These are phyloP conservation scores for Leishmania gerbilli DNA, from an alignment of 208 protist genomes.

Conservation along the genomic window DNA sequence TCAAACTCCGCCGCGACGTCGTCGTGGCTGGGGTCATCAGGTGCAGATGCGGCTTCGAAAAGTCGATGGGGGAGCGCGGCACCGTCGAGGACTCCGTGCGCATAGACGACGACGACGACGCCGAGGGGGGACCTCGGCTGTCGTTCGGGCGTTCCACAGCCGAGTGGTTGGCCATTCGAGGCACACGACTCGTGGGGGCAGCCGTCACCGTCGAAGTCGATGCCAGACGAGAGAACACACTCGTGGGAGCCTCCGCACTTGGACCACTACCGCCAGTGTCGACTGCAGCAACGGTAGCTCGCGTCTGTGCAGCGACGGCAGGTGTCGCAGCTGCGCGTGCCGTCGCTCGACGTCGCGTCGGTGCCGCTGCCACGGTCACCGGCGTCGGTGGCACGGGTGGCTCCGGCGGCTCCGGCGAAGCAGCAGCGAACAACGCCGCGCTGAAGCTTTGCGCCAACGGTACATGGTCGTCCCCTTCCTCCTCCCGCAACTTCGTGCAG, in stretches of 20 bases:
- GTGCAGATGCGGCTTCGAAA: constrained; percentile 32
- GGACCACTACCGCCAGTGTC: background rate
- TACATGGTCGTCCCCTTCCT: constrained; percentile 1
- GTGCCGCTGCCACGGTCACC: background rate
- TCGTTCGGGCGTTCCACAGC: background rate
- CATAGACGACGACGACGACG: background rate
- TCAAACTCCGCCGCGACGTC: background rate
- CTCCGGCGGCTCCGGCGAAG: background rate
- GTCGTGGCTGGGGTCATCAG: background rate
- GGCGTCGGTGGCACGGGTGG: background rate
- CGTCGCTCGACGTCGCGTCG: background rate
- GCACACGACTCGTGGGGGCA: background rate
- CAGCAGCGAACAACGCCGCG: background rate
- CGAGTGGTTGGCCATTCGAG: background rate
- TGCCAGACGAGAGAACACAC: background rate
- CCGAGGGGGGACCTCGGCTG: background rate
- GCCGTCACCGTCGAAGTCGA: background rate
- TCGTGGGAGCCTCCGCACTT: background rate
- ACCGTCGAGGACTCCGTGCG: background rate
- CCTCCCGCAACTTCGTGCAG: constrained; percentile 45
- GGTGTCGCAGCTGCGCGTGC: background rate
- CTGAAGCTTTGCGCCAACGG: background rate
- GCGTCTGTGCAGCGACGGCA: background rate
- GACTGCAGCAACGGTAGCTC: background rate
- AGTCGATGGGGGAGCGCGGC: constrained; percentile 21